Base-by-base conservation (phyloP, 805 yeast species). In the Nakazawaea ishiwadae region DNA sequence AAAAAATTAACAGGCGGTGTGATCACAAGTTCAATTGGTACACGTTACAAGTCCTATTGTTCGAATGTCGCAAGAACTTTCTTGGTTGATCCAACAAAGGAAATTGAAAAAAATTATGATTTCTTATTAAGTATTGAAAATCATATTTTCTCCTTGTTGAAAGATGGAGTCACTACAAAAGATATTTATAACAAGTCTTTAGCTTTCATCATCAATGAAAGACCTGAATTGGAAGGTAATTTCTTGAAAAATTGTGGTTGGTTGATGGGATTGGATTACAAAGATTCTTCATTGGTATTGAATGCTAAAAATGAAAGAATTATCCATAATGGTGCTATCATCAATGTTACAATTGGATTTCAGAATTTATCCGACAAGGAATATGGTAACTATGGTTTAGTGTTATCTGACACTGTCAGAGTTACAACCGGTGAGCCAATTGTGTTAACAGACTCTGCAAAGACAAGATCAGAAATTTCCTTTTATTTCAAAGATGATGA, bases 51-150 rank as follows among this genome's bases (percentile, higher is more conserved):
- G 56, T 80, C 84, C 35, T 91, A 91, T 63, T 87, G 96, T 59
- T 84, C 96, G 5, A 87, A 85, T 52, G 67, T 91, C 35, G 90
- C 84, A 7, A 75, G 98, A 60, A 85, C 96, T 1, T 91, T 86
- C 52, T 69, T 91, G 58, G 86, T 91, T 54, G 96, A 87, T 58
- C 97, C 97, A 9, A 73, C 95, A 4, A 74, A 77, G 39, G 83
- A 79, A 48, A 80, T 87, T 69, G 91, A 84, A 50, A 65, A 69
- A 40, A 83, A 85, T 59, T 91, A 91, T 61, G 91, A 84, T 47
- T 78, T 85, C 52, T 67, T 90, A 50, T 61, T 86, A 42, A 71
- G 71, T 37, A 71, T 89, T 33, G 96, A 91, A 63, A 68, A 70
- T 34, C 76, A 78, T 54, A 74, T 87, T n/a, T 57, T 81, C 10